These are phyloP conservation scores for Parascedosporium putredinis DNA, from an alignment of 2,329 filamentous ascomycete species.

Conservation along the genomic window DNA sequence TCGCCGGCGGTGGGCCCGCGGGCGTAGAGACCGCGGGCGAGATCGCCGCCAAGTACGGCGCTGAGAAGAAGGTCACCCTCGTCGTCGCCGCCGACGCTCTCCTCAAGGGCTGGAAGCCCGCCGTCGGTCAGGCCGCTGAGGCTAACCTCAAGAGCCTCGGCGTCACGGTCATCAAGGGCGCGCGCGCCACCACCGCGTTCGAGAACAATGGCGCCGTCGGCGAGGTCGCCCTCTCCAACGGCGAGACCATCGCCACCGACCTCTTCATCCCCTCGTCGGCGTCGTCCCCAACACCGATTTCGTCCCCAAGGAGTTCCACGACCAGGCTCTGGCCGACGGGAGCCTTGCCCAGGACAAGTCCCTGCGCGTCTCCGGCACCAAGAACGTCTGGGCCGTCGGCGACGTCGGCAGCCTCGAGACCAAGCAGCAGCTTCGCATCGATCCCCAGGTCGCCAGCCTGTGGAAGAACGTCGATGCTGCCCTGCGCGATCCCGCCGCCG, in stretches of 20 bases:
- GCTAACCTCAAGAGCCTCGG: slow-evolving; percentile 32
- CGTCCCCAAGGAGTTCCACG: slow-evolving; percentile 25
- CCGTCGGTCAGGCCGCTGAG: slow-evolving; percentile 27
- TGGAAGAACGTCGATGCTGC: slow-evolving; percentile 22
- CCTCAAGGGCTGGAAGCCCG: slow-evolving; percentile 11
- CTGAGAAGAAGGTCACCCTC: slow-evolving; percentile 17
- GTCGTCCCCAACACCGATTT: slow-evolving; percentile 33
- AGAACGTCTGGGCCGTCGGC: slow-evolving; percentile 33
- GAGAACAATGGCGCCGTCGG: slow-evolving; percentile 8
- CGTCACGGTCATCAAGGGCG: slow-evolving; percentile 29
- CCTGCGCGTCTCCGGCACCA: slow-evolving; percentile 24
- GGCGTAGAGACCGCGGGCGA: slow-evolving; percentile 28
- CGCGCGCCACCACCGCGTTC: slow-evolving; percentile 20
- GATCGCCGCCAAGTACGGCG: slow-evolving; percentile 21
- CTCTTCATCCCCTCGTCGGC: slow-evolving; percentile 39
- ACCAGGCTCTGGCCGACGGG: slow-evolving; percentile 14
- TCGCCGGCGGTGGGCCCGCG: slow-evolving; percentile 28
- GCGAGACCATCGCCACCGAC: slow-evolving; percentile 23
- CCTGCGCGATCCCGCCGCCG: slow-evolving; percentile 19
- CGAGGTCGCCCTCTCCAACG: slow-evolving; percentile 22
- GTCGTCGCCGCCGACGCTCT: slow-evolving; percentile 12
- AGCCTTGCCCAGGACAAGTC: slow-evolving; percentile 26
- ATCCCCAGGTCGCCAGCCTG: slow-evolving; percentile 22
- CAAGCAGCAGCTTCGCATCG: slow-evolving; percentile 19
- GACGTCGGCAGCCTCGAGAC: slow-evolving; percentile 32